Percentiles rank a stretch among this genome's conserved stretches.
These are phyloP conservation scores for Oryza longistaminata DNA, from an alignment of 176 grass and related monocot species.

Conservation along the genomic window DNA sequence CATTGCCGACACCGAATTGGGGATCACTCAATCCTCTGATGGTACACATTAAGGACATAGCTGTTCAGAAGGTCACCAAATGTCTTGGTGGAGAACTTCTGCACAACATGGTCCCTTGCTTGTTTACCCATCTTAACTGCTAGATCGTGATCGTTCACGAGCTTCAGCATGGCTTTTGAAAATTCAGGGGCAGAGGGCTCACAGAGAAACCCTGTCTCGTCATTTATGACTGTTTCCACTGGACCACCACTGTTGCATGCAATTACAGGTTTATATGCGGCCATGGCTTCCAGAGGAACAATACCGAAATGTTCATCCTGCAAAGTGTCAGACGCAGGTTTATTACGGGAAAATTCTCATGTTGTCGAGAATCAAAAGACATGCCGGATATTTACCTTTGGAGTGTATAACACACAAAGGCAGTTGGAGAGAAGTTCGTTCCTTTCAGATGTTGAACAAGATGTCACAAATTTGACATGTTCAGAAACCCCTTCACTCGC, in stretches of 20 bases:
- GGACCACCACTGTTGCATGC: constrained; percentile 92
- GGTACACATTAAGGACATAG: constrained; percentile 65
- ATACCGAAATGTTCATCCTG: constrained; percentile 98
- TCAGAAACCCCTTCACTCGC: constrained; percentile 56
- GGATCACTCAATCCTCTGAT: constrained; percentile 67
- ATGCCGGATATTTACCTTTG: constrained; percentile 53
- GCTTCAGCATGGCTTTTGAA: constrained; percentile 73
- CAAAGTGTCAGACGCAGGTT: background rate
- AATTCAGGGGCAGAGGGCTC: constrained; percentile 69
- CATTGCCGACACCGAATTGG: background rate
- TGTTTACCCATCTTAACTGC: constrained; percentile 64
- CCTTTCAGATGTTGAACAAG: constrained; percentile 90
- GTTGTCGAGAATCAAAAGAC: background rate
- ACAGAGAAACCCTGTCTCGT: constrained; percentile 75
- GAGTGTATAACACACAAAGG: constrained; percentile 91
- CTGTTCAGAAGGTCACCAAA: constrained; percentile 78
- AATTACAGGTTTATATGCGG: constrained; percentile 86
- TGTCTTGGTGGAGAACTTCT: constrained; percentile 70
- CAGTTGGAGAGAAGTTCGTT: constrained; percentile 89
- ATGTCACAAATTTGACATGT: constrained; percentile 76
- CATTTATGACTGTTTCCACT: constrained; percentile 79
- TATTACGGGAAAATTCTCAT: constrained; percentile 9
- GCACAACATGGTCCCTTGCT: constrained; percentile 66
- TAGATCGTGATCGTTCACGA: constrained; percentile 59
- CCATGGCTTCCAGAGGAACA: constrained; percentile 97